A percentile compares a stretch with the other conserved stretches of the same genome.
Evolutionary conservation across 306 rosid genomes (phyloP).

Genomic region (Prunus armeniaca): DNA sequence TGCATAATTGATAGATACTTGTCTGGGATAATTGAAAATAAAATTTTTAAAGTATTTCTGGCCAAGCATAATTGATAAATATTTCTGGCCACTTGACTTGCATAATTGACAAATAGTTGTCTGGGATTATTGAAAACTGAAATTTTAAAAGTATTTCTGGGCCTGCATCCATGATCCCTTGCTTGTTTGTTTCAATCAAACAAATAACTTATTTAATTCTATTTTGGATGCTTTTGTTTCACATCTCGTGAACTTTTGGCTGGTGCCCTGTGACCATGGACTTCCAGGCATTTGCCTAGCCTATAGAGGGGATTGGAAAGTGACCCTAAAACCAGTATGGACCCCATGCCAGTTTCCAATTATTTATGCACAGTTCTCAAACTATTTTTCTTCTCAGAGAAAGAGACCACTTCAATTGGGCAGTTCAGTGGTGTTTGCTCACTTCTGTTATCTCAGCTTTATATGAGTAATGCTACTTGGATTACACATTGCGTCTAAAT

Average conservation of each 20-base stretch:
- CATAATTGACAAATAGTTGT: background rate
- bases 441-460: background rate
- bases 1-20: background rate
- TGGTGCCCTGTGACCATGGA: constrained; percentile 5
- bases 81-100: background rate
- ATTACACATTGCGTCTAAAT: background rate
- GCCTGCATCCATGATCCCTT: constrained; percentile 7
- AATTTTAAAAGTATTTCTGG: constrained; percentile 3
- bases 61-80: background rate
- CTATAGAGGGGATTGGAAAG: background rate
- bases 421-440: background rate
- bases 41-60: background rate
- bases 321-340: background rate
- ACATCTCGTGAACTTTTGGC: constrained; percentile 46
- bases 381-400: background rate
- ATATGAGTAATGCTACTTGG: background rate
- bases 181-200: constrained; percentile 32
- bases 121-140: background rate
- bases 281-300: background rate
- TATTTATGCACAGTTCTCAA: constrained; percentile 4
- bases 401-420: background rate
- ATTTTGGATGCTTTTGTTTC: constrained; percentile 41
- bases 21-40: background rate
- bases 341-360: constrained; percentile 19
- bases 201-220: constrained; percentile 17